A percentile compares a stretch with the other conserved stretches of the same genome.
Evolutionary conservation across 257 asterid genomes (phyloP).

Genomic region (Salvia hispanica): DNA sequence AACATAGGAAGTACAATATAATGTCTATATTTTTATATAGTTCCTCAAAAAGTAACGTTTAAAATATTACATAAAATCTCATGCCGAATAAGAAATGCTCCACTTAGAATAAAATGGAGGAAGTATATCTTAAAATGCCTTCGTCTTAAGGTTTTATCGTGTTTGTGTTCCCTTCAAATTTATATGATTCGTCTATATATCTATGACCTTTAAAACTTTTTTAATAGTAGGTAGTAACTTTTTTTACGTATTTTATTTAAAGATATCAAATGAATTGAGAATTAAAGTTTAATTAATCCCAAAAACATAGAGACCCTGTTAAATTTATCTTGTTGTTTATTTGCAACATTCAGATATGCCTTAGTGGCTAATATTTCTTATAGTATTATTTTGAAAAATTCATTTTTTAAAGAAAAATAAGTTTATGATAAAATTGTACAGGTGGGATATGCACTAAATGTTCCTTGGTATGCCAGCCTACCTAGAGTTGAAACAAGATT

Average conservation of each 20-base stretch:
- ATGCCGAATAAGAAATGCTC: too few species aligned
- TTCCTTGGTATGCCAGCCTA: constrained; percentile 78
- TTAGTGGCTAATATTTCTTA: constrained; percentile 3
- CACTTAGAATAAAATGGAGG: too few species aligned
- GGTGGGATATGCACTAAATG: constrained; percentile 79
- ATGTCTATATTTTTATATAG: too few species aligned
- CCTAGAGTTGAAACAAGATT: constrained; percentile 80
- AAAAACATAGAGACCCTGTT: constrained; percentile 10
- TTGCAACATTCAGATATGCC: not conserved
- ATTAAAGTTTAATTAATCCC: not conserved
- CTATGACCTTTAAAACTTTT: not conserved
- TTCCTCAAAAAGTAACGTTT: too few species aligned
- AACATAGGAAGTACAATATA: too few species aligned
- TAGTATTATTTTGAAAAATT: not conserved
- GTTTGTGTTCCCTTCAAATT: too few species aligned
- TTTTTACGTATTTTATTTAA: too few species aligned
- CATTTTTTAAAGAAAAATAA: not conserved
- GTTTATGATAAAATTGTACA: constrained; percentile 24
- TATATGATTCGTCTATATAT: not conserved
- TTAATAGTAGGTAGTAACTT: too few species aligned
- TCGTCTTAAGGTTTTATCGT: too few species aligned
- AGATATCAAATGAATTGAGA: too few species aligned
- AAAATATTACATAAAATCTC: too few species aligned
- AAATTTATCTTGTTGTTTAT: not conserved
- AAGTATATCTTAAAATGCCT: too few species aligned